Base-by-base conservation (phyloP, 2,329 filamentous ascomycete species). In the Fusarium sp. region DNA sequence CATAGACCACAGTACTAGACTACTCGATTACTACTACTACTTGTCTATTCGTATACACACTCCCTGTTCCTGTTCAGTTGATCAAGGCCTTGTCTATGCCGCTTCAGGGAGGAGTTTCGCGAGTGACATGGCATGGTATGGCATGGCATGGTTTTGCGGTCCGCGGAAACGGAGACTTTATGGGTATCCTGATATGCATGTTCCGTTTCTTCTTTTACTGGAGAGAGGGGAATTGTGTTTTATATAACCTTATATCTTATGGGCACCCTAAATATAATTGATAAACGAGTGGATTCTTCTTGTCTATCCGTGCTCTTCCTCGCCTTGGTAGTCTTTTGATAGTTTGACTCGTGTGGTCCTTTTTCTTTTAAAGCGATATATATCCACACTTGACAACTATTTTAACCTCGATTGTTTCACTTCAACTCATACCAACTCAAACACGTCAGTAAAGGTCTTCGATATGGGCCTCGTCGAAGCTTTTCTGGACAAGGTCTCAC, bases 391-490 rank as follows among this genome's bases (percentile, higher is more conserved):
- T 43, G 26, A 32, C 39, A 56, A 40, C 19, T 24, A 39, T 26
- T 46, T 17, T 20, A 45, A 35, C 14, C 51, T 22, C 59, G 19
- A 24, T 30, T 19, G 28, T 30, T 20, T 41, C 26, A 8, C 20
- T 14, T 37, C 39, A 35, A 41, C 8, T 20, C 46, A 37, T 48
- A 24, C n/a, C 14, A 33, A 13, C 39, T 32, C 22, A 28, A 30
- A 8, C 14, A 17, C 28, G 41, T 37, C 30, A 10, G 11, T 14
- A 40, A 41, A 13, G 19, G 14, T 45, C 22, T 19, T 28, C 47
- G 76, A 30, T 56, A 87, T 86, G 81, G 80, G 86, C 69, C 76
- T 87, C 22, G 75, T 89, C 49, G 86, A 88, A 70, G 71, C 79
- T 33, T 56, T 84, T 30, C 46, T 85, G 63, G 78, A 79, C 59